Base-by-base conservation (phyloP, 257 asterid species). In the Capsicum pubescens region DNA sequence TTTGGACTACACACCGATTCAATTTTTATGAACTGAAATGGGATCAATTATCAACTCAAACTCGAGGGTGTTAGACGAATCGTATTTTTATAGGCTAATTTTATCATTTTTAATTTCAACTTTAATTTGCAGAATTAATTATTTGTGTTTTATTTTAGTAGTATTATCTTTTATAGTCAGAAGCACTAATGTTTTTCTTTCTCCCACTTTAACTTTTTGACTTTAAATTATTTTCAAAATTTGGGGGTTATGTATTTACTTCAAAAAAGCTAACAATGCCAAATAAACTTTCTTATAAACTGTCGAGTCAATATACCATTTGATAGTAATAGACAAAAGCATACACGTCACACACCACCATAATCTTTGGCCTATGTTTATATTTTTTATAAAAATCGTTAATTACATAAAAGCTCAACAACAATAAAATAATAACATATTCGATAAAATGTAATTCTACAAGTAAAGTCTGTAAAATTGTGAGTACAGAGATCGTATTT, bases 321-420 rank as follows among this genome's bases (percentile, higher is more conserved):
- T 90, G 90, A 89, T 87, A 83, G 74, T 88, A 85, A 80, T 83
- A 39, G 92, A 93, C 94, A 91, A 93, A 91, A 88, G 82, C 64
- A 46, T 86, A 86, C 95, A 92, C 91, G 89, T 86, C 87, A 86
- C 21, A 57, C 48, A 69, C 83, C 85, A 83, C 88, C 48, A 63
- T 21, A 78, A 57, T 39, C 46, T 21, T 78, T 74, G 84, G 78
- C n/a, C 26, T 8, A 48, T 77, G 3, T 82, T 42, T 11, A 46
- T 70, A 26, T 26, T 0, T 3, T 80, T 85, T 26, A 17, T 15
- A 54, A 77, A 77, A 54, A 8, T 8, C 5, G 14, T 54, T 52
- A 26, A 71, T 70, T 67, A 67, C 8, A 69, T 4, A 3, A 17
- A 36, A 26, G 9, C 12, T 69, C 44, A 39, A 39, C 44, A 39